Conservation (phyloP, 306 rosid species). For the Dryas octopetala region DNA sequence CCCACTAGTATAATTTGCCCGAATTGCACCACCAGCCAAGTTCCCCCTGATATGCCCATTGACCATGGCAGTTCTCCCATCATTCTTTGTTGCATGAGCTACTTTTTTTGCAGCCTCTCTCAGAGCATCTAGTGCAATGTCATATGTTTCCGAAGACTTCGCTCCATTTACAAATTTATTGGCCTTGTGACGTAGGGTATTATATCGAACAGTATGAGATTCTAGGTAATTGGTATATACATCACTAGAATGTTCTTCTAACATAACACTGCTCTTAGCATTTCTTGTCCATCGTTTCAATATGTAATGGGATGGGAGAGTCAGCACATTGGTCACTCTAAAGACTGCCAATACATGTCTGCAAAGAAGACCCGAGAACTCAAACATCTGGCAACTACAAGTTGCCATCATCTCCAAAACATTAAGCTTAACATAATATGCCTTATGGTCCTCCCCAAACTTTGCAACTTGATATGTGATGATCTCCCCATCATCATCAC, state of each 20-base stretch:
- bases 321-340: conserved; percentile 95
- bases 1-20: conserved; percentile 39
- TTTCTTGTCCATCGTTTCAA: conserved; percentile 98
- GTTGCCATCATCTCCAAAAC: conserved; percentile 86
- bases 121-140: conserved; percentile 64
- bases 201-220: conserved; percentile 94
- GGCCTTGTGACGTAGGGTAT: conserved; percentile 80
- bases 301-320: conserved; percentile 92
- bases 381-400: conserved; percentile 99
- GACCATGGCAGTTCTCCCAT: conserved; percentile 48
- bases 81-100: conserved; percentile 50
- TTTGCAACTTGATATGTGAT: conserved; percentile 86
- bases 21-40: conserved; percentile 42
- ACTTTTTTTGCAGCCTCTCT: conserved; percentile 74
- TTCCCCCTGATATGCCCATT: conserved; percentile 61
- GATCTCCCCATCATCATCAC: conserved; percentile 78
- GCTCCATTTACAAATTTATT: conserved; percentile 88
- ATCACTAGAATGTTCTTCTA: conserved; percentile 77
- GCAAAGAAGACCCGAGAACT: conserved; percentile 98
- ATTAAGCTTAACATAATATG: conserved; percentile 71
- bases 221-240: conserved; percentile 82
- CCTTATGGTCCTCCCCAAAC: conserved; percentile 92
- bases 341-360: conserved; percentile 95
- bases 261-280: conserved; percentile 86
- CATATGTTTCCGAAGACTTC: conserved; percentile 64